A percentile compares a stretch with the other conserved stretches of the same genome.
Evolutionary conservation across 2,329 filamentous ascomycete genomes (phyloP).

Genomic region (Nannizzia gypsea): DNA sequence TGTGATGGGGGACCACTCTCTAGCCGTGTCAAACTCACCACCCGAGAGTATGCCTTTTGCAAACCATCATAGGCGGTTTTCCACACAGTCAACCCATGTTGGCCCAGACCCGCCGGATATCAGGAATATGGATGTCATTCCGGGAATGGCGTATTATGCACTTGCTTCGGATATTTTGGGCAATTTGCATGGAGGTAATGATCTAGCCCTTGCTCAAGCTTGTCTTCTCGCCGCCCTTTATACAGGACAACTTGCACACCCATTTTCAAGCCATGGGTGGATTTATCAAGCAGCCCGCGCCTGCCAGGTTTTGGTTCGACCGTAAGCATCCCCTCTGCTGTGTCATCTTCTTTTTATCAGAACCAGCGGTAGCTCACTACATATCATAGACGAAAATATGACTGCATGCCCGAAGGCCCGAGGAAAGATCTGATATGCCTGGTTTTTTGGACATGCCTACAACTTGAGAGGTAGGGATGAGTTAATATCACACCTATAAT

Average conservation of each 20-base stretch:
- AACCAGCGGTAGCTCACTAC: conserved; percentile 1
- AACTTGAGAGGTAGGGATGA: conserved; percentile 62
- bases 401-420: conserved; percentile 20
- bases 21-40: background rate
- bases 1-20: background rate
- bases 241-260: conserved; percentile 73
- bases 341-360: background rate
- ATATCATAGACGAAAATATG: conserved; percentile 24
- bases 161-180: conserved; percentile 78
- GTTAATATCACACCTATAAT: background rate
- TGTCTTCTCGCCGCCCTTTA: conserved; percentile 78
- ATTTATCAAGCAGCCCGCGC: conserved; percentile 50
- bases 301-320: conserved; percentile 61
- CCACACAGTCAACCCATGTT: conserved; percentile 8
- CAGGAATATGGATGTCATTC: conserved; percentile 71
- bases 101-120: conserved; percentile 18
- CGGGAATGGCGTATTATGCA: conserved; percentile 81
- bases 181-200: conserved; percentile 64
- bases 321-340: conserved; percentile 40
- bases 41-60: conserved; percentile 8
- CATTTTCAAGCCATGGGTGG: conserved; percentile 72
- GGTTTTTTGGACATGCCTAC: conserved; percentile 86
- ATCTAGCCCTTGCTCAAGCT: conserved; percentile 73
- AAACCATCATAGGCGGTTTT: conserved; percentile 1
- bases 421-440: conserved; percentile 55